Percentiles rank a stretch among this genome's conserved stretches.
Evolutionary conservation across 2,329 filamentous ascomycete genomes (phyloP).

Genomic region (Amauroascus niger): DNA sequence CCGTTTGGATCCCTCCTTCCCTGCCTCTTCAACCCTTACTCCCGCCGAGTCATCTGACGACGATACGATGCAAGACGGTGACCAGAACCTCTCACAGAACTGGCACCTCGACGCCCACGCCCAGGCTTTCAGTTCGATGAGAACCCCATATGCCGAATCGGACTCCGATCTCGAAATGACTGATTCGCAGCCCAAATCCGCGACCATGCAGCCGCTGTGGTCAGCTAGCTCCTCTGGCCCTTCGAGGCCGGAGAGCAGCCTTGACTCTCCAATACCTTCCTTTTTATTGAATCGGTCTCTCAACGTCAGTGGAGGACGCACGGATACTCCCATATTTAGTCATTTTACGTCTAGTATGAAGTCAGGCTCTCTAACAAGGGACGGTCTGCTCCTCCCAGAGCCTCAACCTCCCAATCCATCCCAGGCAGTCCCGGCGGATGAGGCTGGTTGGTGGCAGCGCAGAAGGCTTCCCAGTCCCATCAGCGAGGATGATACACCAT

Average conservation of each 20-base stretch:
- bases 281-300: conserved; percentile 25
- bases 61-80: conserved; percentile 21
- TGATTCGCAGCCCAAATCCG: conserved; percentile 19
- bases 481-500: conserved; percentile 19
- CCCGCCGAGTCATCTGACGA: conserved; percentile 32
- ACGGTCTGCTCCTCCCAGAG: background rate
- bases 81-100: background rate
- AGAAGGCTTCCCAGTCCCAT: conserved; percentile 34
- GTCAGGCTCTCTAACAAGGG: conserved; percentile 15
- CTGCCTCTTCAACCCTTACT: conserved; percentile 23
- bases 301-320: conserved; percentile 26
- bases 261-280: conserved; percentile 26
- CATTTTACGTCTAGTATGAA: conserved; percentile 23
- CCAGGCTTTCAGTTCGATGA: conserved; percentile 9
- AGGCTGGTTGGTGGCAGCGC: conserved; percentile 15
- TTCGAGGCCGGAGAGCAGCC: conserved; percentile 16
- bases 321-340: conserved; percentile 25
- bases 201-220: conserved; percentile 17
- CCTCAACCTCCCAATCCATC: background rate
- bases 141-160: conserved; percentile 11
- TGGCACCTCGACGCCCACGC: background rate
- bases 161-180: conserved; percentile 27
- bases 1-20: background rate
- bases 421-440: background rate
- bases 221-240: conserved; percentile 18